Percentiles rank a stretch among this genome's conserved stretches.
Conservation (phyloP, 2,329 filamentous ascomycete genomes). For the Laburnicola sp. region DNA sequence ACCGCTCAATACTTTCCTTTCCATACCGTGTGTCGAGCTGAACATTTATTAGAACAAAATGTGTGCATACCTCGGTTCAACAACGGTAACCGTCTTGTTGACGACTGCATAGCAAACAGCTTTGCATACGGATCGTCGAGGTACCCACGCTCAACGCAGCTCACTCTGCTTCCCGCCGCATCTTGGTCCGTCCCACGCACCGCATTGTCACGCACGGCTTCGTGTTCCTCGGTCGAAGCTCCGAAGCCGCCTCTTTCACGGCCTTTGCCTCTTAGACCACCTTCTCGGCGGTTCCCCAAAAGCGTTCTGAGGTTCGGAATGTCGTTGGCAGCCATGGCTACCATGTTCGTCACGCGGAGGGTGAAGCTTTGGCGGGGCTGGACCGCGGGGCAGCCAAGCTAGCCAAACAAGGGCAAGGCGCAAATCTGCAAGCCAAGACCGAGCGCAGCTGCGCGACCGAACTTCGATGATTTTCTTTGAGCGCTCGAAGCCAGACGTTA, state of each 20-base stretch:
- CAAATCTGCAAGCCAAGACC: conserved; percentile 27
- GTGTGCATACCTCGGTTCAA: conserved; percentile 78
- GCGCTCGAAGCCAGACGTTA: conserved; percentile 16
- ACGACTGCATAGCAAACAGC: conserved; percentile 63
- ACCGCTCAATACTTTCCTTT: too few species aligned
- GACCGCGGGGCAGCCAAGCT: conserved; percentile 9
- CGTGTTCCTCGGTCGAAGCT: conserved; percentile 33
- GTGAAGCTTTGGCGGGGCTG: conserved; percentile 34
- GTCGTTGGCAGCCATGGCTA: conserved; percentile 66
- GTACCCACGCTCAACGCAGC: conserved; percentile 84
- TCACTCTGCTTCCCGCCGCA: conserved; percentile 84
- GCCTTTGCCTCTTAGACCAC: conserved; percentile 54
- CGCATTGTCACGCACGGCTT: conserved; percentile 64
- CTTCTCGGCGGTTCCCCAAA: conserved; percentile 52
- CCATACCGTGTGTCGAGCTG: conserved; percentile 1
- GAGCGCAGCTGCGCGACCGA: conserved; percentile 13
- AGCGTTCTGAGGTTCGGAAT: conserved; percentile 79
- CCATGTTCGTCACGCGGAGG: conserved; percentile 21
- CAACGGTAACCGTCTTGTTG: conserved; percentile 75
- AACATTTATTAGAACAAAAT: neutral
- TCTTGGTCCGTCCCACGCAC: conserved; percentile 92
- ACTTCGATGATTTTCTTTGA: conserved; percentile 38
- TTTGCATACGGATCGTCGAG: conserved; percentile 78
- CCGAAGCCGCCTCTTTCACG: conserved; percentile 41
- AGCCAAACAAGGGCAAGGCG: conserved; percentile 12